A percentile compares a stretch with the other conserved stretches of the same genome.
phyloP scores from a whole-genome alignment of 129 eudicot species.

The Flaveria bidentis region DNA sequence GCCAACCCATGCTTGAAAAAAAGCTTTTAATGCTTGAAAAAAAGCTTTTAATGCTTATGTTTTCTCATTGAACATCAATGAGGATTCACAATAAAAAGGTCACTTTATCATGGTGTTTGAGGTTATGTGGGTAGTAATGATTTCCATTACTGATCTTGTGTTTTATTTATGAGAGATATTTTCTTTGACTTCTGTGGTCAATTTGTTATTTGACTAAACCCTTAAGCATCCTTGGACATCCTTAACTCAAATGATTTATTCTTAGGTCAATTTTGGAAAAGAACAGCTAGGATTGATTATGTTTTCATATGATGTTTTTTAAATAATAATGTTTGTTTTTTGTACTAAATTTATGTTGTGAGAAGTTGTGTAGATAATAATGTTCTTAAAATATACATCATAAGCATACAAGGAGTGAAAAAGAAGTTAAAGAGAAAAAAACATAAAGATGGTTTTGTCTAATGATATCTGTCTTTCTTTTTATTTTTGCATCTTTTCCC shows the following conservation, averaged over 20 bases:
- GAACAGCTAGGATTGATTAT: neutral
- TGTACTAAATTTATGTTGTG: neutral
- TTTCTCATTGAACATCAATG: conserved; percentile 17
- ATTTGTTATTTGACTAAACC: conserved; percentile 25
- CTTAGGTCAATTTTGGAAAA: neutral
- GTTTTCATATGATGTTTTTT: conserved; percentile 23
- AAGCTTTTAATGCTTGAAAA: conserved; percentile 19
- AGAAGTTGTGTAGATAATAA: conserved; percentile 26
- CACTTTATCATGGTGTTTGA: conserved; percentile 24
- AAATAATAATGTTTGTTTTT: conserved; percentile 15
- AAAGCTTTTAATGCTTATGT: conserved; percentile 25
- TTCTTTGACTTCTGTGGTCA: conserved; percentile 22
- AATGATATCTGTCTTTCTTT: conserved; percentile 41
- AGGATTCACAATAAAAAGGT: conserved; percentile 23
- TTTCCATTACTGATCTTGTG: conserved; percentile 10
- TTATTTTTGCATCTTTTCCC: conserved; percentile 38
- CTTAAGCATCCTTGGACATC: conserved; percentile 2
- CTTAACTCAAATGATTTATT: conserved; percentile 14
- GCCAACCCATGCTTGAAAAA: conserved; percentile 6
- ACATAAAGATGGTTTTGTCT: conserved; percentile 30
- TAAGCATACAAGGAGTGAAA: conserved; percentile 42
- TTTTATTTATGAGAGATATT: conserved; percentile 2
- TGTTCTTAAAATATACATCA: conserved; percentile 29
- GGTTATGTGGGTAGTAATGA: conserved; percentile 27
- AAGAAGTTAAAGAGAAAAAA: conserved; percentile 43